Evolutionary conservation across 257 asterid genomes (phyloP).

Genomic region (Penstemon newberryi): DNA sequence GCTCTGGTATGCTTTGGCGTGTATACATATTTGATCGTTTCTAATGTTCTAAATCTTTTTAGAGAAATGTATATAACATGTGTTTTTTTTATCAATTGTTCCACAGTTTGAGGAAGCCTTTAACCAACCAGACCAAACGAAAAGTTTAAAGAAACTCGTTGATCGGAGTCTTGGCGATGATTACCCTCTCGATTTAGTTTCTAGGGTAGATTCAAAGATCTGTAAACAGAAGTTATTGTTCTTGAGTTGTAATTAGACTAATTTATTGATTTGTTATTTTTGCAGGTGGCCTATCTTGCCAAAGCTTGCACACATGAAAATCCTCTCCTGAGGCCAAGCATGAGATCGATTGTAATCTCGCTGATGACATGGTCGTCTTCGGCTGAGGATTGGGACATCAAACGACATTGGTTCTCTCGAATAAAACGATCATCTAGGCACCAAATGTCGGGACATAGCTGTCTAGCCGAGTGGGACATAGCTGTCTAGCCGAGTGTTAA

Average conservation of each 20-base stretch:
- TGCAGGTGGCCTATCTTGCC: slow-evolving; percentile 81
- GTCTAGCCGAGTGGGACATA: slow-evolving; percentile 32
- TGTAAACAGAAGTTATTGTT: neutral
- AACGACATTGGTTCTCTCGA: slow-evolving; percentile 50
- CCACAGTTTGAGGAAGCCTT: slow-evolving; percentile 73
- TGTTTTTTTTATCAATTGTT: slow-evolving; percentile 1
- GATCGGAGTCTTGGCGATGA: slow-evolving; percentile 76
- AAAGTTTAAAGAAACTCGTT: slow-evolving; percentile 49
- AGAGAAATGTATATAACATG: neutral
- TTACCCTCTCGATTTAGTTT: slow-evolving; percentile 60
- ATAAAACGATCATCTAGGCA: slow-evolving; percentile 61
- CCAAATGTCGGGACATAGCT: slow-evolving; percentile 60
- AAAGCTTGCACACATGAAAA: slow-evolving; percentile 77
- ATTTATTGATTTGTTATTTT: neutral
- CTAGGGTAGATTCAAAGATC: slow-evolving; percentile 45
- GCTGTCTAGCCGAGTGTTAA: neutral
- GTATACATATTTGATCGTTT: neutral
- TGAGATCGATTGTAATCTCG: slow-evolving; percentile 88
- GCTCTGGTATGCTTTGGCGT: slow-evolving; percentile 50
- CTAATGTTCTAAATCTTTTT: neutral
- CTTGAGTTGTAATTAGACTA: neutral
- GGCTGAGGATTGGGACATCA: slow-evolving; percentile 66
- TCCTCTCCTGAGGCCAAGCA: slow-evolving; percentile 83
- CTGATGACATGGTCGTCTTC: slow-evolving; percentile 85
- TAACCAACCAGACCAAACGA: slow-evolving; percentile 49